These are phyloP conservation scores for Suhomyces terraborum DNA, from an alignment of 1,139 yeast species.

Conservation along the genomic window DNA sequence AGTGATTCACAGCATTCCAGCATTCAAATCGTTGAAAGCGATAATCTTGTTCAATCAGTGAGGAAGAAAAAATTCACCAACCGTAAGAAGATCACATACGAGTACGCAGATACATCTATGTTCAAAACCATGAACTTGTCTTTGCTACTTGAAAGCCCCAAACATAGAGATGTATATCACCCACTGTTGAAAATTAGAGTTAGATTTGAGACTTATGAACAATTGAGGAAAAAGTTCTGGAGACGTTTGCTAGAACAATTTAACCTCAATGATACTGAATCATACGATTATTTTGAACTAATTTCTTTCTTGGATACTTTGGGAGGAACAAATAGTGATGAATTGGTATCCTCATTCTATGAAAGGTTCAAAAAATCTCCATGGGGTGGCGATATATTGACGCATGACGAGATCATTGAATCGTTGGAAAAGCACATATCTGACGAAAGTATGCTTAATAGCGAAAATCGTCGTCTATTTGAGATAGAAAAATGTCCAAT, in stretches of 20 bases:
- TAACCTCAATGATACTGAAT: slow-evolving; percentile 39
- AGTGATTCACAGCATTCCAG: slow-evolving; percentile 17
- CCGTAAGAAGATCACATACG: slow-evolving; percentile 30
- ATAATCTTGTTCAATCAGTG: slow-evolving; percentile 32
- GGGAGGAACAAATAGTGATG: slow-evolving; percentile 59
- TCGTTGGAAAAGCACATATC: slow-evolving; percentile 47
- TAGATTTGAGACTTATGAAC: slow-evolving; percentile 67
- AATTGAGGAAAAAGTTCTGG: slow-evolving; percentile 73
- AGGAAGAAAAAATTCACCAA: slow-evolving; percentile 33
- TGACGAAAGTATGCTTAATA: slow-evolving; percentile 17
- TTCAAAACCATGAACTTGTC: slow-evolving; percentile 46
- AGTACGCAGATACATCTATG: slow-evolving; percentile 43
- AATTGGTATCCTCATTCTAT: slow-evolving; percentile 49
- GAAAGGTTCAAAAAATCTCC: slow-evolving; percentile 41
- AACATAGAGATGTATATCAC: slow-evolving; percentile 38
- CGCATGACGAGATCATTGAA: slow-evolving; percentile 58
- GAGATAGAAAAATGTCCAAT: slow-evolving; percentile 74
- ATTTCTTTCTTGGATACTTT: slow-evolving; percentile 60
- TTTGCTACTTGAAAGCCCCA: slow-evolving; percentile 35
- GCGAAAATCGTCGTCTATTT: slow-evolving; percentile 41
- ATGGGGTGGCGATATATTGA: slow-evolving; percentile 59
- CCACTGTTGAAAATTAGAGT: slow-evolving; percentile 65
- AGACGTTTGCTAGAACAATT: slow-evolving; percentile 58
- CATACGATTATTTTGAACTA: slow-evolving; percentile 56
- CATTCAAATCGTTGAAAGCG: slow-evolving; percentile 33